Conservation (phyloP, 2,329 filamentous ascomycete species). For the Fusarium sp. region DNA sequence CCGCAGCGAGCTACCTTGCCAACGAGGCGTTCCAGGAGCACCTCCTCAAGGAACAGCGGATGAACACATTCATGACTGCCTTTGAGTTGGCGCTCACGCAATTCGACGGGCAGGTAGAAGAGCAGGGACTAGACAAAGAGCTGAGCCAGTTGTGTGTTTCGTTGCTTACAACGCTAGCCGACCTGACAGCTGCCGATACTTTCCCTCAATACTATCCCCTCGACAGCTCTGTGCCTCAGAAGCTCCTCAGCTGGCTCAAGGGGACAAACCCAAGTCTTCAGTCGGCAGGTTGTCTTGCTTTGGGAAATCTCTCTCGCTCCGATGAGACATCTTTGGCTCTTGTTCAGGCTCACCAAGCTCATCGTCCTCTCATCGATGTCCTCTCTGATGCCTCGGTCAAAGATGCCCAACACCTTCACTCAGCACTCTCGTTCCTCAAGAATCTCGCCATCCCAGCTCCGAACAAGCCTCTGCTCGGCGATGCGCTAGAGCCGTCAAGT, state of each 20-base stretch:
- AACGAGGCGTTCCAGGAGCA: slow-evolving; percentile 63
- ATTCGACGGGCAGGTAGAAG: slow-evolving; percentile 57
- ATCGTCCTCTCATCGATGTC: slow-evolving; percentile 59
- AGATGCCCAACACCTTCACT: slow-evolving; percentile 67
- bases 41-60: slow-evolving; percentile 55
- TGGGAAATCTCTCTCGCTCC: slow-evolving; percentile 72
- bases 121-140: slow-evolving; percentile 57
- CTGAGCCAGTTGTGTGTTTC: slow-evolving; percentile 62
- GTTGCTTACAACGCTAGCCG: slow-evolving; percentile 64
- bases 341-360: slow-evolving; percentile 56
- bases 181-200: slow-evolving; percentile 62
- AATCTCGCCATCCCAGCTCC: slow-evolving; percentile 69
- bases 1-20: slow-evolving; percentile 68
- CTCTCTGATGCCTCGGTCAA: slow-evolving; percentile 55
- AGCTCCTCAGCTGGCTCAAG: slow-evolving; percentile 62
- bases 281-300: slow-evolving; percentile 68
- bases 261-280: slow-evolving; percentile 58
- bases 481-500: slow-evolving; percentile 57
- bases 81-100: slow-evolving; percentile 62
- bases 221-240: slow-evolving; percentile 55
- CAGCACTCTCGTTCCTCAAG: slow-evolving; percentile 70
- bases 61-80: slow-evolving; percentile 59
- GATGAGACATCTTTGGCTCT: slow-evolving; percentile 65
- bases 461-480: slow-evolving; percentile 66
- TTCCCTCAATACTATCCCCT: slow-evolving; percentile 59